phyloP scores from a whole-genome alignment of 352 stramenopile species.

The Pythium rhizo-oryzae region DNA sequence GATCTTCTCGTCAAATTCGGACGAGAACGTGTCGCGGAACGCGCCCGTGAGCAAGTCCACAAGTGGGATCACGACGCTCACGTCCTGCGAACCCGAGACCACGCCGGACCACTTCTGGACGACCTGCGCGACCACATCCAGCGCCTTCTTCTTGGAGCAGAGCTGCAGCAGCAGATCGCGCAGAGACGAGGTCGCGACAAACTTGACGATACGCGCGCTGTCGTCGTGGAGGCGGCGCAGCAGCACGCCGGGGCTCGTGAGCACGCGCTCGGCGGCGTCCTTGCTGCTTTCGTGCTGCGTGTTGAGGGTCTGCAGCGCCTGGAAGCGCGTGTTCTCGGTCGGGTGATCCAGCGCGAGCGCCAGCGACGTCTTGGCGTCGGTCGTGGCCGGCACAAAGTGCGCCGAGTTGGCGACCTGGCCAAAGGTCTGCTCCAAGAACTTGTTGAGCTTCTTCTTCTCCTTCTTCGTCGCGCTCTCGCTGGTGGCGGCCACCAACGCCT shows the following conservation, averaged over 20 bases:
- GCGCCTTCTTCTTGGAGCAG: constrained; percentile 51
- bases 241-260: constrained; percentile 58
- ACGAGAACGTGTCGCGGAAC: constrained; percentile 37
- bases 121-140: constrained; percentile 54
- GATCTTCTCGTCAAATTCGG: constrained; percentile 54
- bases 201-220: constrained; percentile 65
- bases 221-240: constrained; percentile 79
- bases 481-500: constrained; percentile 14
- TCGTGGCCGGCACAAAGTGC: constrained; percentile 67
- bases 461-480: constrained; percentile 37
- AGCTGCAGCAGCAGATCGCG: constrained; percentile 59
- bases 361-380: constrained; percentile 72
- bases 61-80: constrained; percentile 46
- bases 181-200: constrained; percentile 54
- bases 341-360: constrained; percentile 79
- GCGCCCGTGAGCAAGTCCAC: constrained; percentile 53
- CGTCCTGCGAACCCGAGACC: constrained; percentile 11
- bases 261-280: constrained; percentile 33
- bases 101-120: constrained; percentile 50
- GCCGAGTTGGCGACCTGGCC: constrained; percentile 73
- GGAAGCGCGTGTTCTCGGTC: constrained; percentile 72
- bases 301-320: constrained; percentile 67
- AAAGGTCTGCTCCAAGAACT: constrained; percentile 72
- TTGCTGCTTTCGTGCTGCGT: constrained; percentile 48
- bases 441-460: constrained; percentile 51